Conservation (phyloP, 1,139 yeast genomes). For the Geotrichum candidum region DNA sequence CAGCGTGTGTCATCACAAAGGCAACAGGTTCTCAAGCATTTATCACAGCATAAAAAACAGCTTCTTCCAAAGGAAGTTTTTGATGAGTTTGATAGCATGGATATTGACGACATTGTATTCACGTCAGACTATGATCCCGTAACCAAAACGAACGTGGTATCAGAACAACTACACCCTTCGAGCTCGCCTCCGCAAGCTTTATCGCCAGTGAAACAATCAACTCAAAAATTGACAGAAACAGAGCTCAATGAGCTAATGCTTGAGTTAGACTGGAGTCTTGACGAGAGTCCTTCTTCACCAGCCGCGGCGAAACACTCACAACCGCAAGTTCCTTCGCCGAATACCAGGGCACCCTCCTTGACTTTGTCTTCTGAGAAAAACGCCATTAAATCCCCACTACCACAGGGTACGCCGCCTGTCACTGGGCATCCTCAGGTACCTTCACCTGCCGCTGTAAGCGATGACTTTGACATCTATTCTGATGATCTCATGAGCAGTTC, state of each 20-base stretch:
- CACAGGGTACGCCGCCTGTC: not conserved
- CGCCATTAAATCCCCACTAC: not conserved
- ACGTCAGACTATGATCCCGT: constrained; percentile 1
- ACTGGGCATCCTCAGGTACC: not conserved
- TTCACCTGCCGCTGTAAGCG: not conserved
- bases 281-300: not conserved
- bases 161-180: not conserved
- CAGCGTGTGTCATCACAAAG: not conserved
- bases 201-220: not conserved
- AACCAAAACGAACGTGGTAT: not conserved
- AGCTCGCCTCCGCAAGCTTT: constrained; percentile 8
- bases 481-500: not conserved
- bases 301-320: not conserved
- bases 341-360: not conserved
- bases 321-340: not conserved
- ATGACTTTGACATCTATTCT: not conserved
- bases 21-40: not conserved
- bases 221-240: not conserved
- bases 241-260: constrained; percentile 10
- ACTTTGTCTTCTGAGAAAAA: not conserved
- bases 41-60: not conserved
- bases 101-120: constrained; percentile 3
- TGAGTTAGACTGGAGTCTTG: constrained; percentile 14
- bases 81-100: not conserved
- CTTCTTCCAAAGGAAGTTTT: not conserved